These are phyloP conservation scores for Candida tibetensis DNA, from an alignment of 805 yeast species.

Conservation along the genomic window DNA sequence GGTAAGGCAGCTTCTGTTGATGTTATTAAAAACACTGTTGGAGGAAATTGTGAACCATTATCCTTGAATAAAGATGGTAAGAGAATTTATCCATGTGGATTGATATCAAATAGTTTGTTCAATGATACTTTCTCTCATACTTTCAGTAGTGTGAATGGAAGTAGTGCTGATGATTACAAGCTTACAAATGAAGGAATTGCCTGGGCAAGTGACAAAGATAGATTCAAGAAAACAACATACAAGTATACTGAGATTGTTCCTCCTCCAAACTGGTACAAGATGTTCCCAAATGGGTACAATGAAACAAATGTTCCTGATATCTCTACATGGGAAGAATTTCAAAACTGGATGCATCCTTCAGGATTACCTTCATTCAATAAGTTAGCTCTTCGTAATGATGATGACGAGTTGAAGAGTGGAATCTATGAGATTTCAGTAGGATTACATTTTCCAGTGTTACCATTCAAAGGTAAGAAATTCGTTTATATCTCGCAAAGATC, in stretches of 20 bases:
- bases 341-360: slow-evolving; percentile 46
- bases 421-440: slow-evolving; percentile 64
- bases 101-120: slow-evolving; percentile 76
- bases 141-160: slow-evolving; percentile 37
- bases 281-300: slow-evolving; percentile 43
- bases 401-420: slow-evolving; percentile 54
- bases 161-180: slow-evolving; percentile 22
- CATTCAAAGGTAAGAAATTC: slow-evolving; percentile 65
- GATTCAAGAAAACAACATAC: slow-evolving; percentile 43
- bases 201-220: slow-evolving; percentile 36
- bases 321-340: slow-evolving; percentile 42
- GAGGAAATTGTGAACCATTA: slow-evolving; percentile 45
- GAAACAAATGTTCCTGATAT: slow-evolving; percentile 43
- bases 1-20: slow-evolving; percentile 37
- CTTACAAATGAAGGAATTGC: slow-evolving; percentile 42
- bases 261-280: slow-evolving; percentile 46
- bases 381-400: slow-evolving; percentile 59
- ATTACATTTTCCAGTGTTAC: slow-evolving; percentile 74
- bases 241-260: slow-evolving; percentile 37
- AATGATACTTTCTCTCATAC: slow-evolving; percentile 59
- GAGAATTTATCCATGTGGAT: slow-evolving; percentile 75
- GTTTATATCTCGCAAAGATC: slow-evolving; percentile 68
- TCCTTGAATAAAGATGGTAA: slow-evolving; percentile 40
- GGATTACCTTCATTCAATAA: slow-evolving; percentile 42
- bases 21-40: slow-evolving; percentile 39